Percentiles rank a stretch among this genome's conserved stretches.
Conservation (phyloP, 257 asterid genomes). For the Rhazya stricta region DNA sequence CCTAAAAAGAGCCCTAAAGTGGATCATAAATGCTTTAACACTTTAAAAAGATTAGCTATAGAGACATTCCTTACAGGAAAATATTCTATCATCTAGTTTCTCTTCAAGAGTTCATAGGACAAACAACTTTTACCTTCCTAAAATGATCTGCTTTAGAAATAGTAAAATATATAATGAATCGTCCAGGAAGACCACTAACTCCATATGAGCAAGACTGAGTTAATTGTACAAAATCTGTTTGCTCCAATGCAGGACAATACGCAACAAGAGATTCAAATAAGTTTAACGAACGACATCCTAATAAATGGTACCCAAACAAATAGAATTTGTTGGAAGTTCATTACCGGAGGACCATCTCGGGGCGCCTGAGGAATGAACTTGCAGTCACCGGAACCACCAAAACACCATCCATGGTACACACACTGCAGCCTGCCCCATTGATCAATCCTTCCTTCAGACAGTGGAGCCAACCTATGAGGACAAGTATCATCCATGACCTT, state of each 20-base stretch:
- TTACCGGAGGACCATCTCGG: slow-evolving; percentile 79
- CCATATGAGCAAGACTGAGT: neutral
- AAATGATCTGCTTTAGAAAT: neutral
- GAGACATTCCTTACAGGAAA: neutral
- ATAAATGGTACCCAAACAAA: neutral
- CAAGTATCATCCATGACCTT: slow-evolving; percentile 79
- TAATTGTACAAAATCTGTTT: neutral
- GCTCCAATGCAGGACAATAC: neutral
- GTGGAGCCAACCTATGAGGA: slow-evolving; percentile 83
- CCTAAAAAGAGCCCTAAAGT: neutral
- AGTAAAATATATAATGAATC: neutral
- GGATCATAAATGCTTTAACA: neutral
- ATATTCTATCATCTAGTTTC: neutral
- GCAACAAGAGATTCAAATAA: neutral
- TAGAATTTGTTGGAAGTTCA: neutral
- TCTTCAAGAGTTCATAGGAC: neutral
- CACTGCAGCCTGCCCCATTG: slow-evolving; percentile 90
- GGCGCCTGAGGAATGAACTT: slow-evolving; percentile 85
- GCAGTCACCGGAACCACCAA: slow-evolving; percentile 76
- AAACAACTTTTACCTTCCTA: neutral
- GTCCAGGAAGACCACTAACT: neutral
- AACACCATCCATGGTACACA: slow-evolving; percentile 95
- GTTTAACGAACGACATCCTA: neutral
- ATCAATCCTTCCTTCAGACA: slow-evolving; percentile 90
- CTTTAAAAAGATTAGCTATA: neutral